Conservation (phyloP, 176 grass and related monocot genomes). For the Triticum timopheevii region DNA sequence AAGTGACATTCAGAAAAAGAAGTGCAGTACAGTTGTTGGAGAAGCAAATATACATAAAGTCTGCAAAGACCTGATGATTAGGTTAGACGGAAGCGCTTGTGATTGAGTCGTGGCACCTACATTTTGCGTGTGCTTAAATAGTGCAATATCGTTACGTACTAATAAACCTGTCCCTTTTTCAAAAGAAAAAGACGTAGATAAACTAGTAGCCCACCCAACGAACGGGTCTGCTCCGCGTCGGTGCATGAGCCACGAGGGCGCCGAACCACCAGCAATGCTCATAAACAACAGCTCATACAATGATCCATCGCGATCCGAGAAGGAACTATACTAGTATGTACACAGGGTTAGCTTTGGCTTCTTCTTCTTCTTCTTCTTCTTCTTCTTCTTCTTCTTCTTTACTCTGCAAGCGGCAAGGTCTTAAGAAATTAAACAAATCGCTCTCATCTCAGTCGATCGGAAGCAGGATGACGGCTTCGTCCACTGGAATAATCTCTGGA, state of each 20-base stretch:
- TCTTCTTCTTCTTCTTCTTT: background rate
- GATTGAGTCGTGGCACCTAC: conserved; percentile 4
- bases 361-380: background rate
- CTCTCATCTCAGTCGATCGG: background rate
- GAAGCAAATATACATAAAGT: background rate
- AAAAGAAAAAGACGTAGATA: background rate
- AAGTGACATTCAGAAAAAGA: background rate
- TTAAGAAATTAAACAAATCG: conserved; percentile 29
- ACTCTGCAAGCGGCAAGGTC: background rate
- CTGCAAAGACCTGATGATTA: background rate
- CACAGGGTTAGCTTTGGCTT: background rate
- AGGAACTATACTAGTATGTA: background rate
- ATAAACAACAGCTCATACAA: conserved; percentile 25
- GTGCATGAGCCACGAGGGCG: conserved; percentile 12
- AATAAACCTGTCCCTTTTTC: background rate
- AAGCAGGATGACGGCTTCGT: background rate
- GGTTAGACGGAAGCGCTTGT: conserved; percentile 19
- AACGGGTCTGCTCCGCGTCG: conserved; percentile 14
- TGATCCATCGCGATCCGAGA: conserved; percentile 13
- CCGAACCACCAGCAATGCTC: conserved; percentile 5
- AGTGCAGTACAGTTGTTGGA: background rate
- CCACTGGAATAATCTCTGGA: background rate
- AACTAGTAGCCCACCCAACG: background rate
- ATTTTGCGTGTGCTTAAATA: conserved; percentile 40
- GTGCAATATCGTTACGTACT: background rate